Evolutionary conservation across 352 stramenopile genomes (phyloP).

Genomic region (Globisporangium lucens): DNA sequence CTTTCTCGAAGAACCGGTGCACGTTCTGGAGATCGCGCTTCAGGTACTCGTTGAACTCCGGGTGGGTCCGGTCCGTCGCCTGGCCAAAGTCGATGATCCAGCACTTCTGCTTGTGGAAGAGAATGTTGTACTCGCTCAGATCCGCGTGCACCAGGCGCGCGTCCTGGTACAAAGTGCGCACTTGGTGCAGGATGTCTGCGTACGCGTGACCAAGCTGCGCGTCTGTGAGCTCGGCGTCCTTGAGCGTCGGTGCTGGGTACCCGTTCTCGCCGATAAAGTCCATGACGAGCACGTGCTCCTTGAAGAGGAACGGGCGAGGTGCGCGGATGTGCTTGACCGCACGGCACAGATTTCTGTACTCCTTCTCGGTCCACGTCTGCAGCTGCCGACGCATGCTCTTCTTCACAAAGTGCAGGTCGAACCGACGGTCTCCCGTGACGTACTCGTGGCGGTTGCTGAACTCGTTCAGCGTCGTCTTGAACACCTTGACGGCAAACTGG

Average conservation of each 20-base stretch:
- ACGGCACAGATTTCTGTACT: constrained; percentile 63
- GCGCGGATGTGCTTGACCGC: constrained; percentile 47
- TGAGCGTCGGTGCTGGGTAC: constrained; percentile 61
- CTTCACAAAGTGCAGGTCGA: constrained; percentile 72
- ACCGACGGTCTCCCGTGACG: constrained; percentile 76
- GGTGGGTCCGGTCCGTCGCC: constrained; percentile 80
- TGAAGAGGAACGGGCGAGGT: constrained; percentile 42
- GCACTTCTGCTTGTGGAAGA: constrained; percentile 60
- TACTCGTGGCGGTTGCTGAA: constrained; percentile 84
- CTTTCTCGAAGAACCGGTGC: constrained; percentile 69
- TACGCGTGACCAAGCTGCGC: constrained; percentile 52
- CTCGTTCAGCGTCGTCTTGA: constrained; percentile 80
- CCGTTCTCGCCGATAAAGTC: constrained; percentile 58
- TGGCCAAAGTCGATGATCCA: constrained; percentile 94
- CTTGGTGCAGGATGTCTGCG: constrained; percentile 47
- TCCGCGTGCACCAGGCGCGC: constrained; percentile 62
- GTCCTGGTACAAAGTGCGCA: constrained; percentile 47
- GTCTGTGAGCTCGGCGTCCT: constrained; percentile 51
- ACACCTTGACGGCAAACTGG: constrained; percentile 72
- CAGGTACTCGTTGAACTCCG: constrained; percentile 59
- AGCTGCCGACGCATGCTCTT: constrained; percentile 64
- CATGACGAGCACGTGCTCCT: constrained; percentile 76
- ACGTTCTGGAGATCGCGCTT: constrained; percentile 75
- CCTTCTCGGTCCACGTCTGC: constrained; percentile 76
- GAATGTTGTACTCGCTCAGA: constrained; percentile 89